Evolutionary conservation across 352 stramenopile genomes (phyloP).

Genomic region (Phytophthora hibernalis): DNA sequence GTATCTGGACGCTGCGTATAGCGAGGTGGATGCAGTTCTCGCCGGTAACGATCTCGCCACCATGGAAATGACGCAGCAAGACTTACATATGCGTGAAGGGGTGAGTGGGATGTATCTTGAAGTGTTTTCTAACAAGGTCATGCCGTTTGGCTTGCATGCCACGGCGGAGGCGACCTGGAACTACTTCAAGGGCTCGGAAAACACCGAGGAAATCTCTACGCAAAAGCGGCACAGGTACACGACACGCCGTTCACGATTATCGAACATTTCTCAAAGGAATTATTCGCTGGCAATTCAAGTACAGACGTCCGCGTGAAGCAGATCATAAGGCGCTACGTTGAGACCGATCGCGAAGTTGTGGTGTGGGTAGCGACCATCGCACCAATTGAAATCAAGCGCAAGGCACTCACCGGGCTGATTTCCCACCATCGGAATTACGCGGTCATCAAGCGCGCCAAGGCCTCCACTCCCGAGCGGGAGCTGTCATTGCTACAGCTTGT

Average conservation of each 20-base stretch:
- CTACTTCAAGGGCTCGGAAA: conserved; percentile 46
- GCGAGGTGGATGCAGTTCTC: conserved; percentile 36
- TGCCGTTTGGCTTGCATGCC: conserved; percentile 36
- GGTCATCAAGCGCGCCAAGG: conserved; percentile 51
- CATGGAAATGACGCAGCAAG: conserved; percentile 37
- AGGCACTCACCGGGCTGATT: conserved; percentile 38
- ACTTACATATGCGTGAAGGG: conserved; percentile 35
- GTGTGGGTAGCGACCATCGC: conserved; percentile 64
- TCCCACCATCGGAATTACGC: conserved; percentile 68
- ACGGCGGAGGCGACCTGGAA: conserved; percentile 41
- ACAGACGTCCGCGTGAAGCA: conserved; percentile 64
- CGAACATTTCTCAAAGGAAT: conserved; percentile 65
- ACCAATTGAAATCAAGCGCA: conserved; percentile 52
- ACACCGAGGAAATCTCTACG: conserved; percentile 44
- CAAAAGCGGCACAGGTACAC: conserved; percentile 41
- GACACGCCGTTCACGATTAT: conserved; percentile 61
- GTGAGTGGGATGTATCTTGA: conserved; percentile 39
- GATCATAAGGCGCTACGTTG: conserved; percentile 65
- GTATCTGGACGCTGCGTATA: conserved; percentile 33
- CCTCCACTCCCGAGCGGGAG: conserved; percentile 37
- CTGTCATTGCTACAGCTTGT: conserved; percentile 59
- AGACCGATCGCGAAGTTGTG: conserved; percentile 62
- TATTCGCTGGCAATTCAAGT: conserved; percentile 54
- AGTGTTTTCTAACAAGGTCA: conserved; percentile 39
- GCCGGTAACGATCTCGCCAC: conserved; percentile 32